These are phyloP conservation scores for Nyctanthes arbortristis DNA, from an alignment of 257 asterid genomes.

Conservation along the genomic window DNA sequence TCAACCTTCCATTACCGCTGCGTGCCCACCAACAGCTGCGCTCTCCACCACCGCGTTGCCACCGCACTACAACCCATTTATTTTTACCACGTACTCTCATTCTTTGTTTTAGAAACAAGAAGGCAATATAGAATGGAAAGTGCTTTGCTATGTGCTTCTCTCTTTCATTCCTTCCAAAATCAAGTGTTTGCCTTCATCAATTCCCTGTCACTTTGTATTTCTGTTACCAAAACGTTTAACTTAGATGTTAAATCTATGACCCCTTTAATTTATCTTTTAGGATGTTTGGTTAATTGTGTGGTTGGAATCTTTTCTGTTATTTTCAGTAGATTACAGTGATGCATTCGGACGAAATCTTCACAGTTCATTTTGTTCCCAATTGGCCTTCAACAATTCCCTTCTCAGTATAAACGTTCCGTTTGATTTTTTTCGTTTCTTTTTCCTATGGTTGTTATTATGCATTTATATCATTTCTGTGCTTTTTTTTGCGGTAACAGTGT, in stretches of 20 bases:
- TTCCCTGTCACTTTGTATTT: neutral
- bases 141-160: constrained; percentile 53
- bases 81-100: no score
- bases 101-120: no score
- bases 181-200: constrained; percentile 34
- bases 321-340: constrained; percentile 41
- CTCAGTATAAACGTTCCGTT: constrained; percentile 25
- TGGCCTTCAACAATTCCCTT: constrained; percentile 22
- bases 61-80: no score
- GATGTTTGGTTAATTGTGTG: neutral
- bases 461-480: no score
- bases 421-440: no score
- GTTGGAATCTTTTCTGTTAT: neutral
- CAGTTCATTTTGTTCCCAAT: constrained; percentile 47
- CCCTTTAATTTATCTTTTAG: neutral
- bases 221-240: neutral
- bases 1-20: no score
- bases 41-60: no score
- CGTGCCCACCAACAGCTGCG: no score
- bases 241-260: neutral
- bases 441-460: no score
- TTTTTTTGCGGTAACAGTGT: no score
- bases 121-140: no score
- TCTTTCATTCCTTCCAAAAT: constrained; percentile 40
- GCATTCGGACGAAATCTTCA: constrained; percentile 28